A percentile compares a stretch with the other conserved stretches of the same genome.
These are phyloP conservation scores for Clitopilus passeckerianus DNA, from an alignment of 768 basidiomycete species.

Conservation along the genomic window DNA sequence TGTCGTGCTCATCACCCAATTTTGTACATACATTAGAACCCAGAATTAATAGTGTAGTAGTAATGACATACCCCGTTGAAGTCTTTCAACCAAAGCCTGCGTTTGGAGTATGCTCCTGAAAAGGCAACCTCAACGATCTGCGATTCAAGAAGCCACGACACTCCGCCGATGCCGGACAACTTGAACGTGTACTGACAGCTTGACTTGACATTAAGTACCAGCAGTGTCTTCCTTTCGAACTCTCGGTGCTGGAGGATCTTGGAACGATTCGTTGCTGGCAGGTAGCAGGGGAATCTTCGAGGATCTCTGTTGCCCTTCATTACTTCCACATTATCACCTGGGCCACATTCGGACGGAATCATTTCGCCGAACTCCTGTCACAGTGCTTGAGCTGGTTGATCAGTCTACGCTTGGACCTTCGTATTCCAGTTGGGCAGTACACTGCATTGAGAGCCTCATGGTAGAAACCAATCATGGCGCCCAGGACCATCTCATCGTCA, in stretches of 20 bases:
- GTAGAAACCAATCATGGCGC: background rate
- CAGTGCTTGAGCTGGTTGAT: background rate
- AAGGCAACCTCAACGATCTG: background rate
- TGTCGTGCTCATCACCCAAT: background rate
- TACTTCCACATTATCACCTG: too few species aligned
- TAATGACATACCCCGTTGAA: background rate
- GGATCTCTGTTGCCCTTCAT: too few species aligned
- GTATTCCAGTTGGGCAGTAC: background rate
- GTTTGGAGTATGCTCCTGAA: background rate
- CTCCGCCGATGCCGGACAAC: background rate
- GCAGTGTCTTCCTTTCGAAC: too few species aligned
- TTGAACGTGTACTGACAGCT: background rate
- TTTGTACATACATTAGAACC: background rate
- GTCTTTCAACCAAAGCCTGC: background rate
- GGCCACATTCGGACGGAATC: too few species aligned
- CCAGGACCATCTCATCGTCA: background rate
- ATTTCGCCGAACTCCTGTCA: too few species aligned
- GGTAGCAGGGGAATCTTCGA: too few species aligned
- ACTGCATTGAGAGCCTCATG: background rate
- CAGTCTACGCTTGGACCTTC: background rate
- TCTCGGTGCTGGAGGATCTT: too few species aligned
- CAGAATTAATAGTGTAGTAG: background rate
- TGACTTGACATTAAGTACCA: background rate
- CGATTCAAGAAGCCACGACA: background rate
- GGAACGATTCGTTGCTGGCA: too few species aligned